Evolutionary conservation across 2,329 filamentous ascomycete species (phyloP).

Genomic region (Xylaria multiplex): DNA sequence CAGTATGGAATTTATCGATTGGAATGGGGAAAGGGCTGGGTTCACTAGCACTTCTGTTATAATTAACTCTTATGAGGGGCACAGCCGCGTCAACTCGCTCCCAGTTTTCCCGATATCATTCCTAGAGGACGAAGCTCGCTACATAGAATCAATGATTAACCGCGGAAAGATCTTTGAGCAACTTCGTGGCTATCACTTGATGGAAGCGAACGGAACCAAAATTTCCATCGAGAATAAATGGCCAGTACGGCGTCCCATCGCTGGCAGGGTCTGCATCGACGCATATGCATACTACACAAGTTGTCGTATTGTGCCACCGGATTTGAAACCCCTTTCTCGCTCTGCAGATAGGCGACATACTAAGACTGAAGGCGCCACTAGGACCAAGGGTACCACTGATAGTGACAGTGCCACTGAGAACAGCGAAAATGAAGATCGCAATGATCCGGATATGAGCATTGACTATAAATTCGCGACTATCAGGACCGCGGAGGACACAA

Average conservation of each 20-base stretch:
- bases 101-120: conserved; percentile 49
- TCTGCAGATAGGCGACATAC: conserved; percentile 26
- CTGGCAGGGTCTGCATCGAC: conserved; percentile 51
- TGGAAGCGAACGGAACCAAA: conserved; percentile 46
- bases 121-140: conserved; percentile 39
- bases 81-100: conserved; percentile 45
- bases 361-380: not conserved
- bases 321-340: conserved; percentile 39
- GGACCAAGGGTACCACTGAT: not conserved
- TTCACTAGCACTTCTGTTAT: conserved; percentile 39
- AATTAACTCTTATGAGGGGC: conserved; percentile 45
- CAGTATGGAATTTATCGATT: conserved; percentile 50
- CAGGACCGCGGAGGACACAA: conserved; percentile 20
- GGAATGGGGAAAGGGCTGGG: conserved; percentile 50
- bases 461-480: conserved; percentile 29
- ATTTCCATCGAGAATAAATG: conserved; percentile 41
- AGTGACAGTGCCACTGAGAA: not conserved
- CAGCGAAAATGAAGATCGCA: not conserved
- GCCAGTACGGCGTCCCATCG: conserved; percentile 43
- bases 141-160: conserved; percentile 44
- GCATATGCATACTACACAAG: conserved; percentile 51
- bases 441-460: too few relatives aligned
- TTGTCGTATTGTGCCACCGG: conserved; percentile 47
- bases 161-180: conserved; percentile 49
- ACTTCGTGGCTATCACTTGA: conserved; percentile 50